Evolutionary conservation across 306 rosid genomes (phyloP), one percentile per base, ranked within the genome.

Genomic region (Amphicarpaea edgeworthii): DNA sequence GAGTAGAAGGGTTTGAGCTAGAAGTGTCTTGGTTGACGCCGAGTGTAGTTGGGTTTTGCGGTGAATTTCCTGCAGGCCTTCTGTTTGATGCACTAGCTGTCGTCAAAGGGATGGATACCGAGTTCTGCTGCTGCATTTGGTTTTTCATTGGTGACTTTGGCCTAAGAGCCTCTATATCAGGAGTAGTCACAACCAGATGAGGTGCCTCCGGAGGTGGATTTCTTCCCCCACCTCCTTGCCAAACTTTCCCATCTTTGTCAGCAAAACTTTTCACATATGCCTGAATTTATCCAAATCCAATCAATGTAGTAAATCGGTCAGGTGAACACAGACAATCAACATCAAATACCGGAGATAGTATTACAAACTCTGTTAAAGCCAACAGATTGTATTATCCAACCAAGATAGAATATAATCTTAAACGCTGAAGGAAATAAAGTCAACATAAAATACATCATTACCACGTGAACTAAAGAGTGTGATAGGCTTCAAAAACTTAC

Each of bases 121-220:
- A 87, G 41, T 93, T 86, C 75, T 87, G 96, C 82, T 90, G 96
- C 85, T 91, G 96, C 85, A 84, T 43, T 86, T 96, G 99, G 89
- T 93, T 96, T 87, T 96, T 96, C 98, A 96, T 92, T 1, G 99
- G 99, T 47, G 99, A 96, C 84, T 96, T 96, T 57, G 99, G 98
- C 67, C 99, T 86, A 47, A 96, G 96, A 55, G 96, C 51, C 85
- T 96, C 98, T 24, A 96, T 96, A 3, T 96, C 99, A 0, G 97
- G 96, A 26, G 99, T 96, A 24, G 99, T 96, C 28, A 90, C 55
- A 32, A 96, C 99, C 82, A 96, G 89, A 89, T 96, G 99, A 72
- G 98, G 93, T 63, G 99, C 98, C 82, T 93, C 99, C 0, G 97
- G 94, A 69, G 97, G 99, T 23, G 99, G 98, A 72, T 96, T 96